phyloP scores from a whole-genome alignment of 75 land plant genomes.

The Ceratopteris richardii region DNA sequence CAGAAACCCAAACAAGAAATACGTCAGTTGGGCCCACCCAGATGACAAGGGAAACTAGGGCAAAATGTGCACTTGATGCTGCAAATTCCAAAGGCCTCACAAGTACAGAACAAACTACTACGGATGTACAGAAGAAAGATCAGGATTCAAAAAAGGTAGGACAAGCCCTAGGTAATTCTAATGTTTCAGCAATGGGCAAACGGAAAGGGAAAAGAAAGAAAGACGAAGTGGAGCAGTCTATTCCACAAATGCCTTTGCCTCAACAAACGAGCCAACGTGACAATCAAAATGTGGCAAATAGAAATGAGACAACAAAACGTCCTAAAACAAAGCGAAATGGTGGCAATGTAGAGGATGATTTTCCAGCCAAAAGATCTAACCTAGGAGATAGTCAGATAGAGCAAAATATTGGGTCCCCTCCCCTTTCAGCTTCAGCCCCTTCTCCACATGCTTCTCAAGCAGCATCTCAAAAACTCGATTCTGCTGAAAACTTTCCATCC shows the following conservation, averaged over 20 bases:
- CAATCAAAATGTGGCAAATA: neutral
- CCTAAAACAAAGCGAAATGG: neutral
- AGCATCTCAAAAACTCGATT: neutral
- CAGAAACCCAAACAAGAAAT: too few relatives aligned
- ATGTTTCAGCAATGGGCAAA: neutral
- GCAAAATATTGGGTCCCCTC: too few relatives aligned
- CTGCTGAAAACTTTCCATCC: neutral
- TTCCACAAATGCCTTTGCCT: neutral
- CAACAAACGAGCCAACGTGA: too few relatives aligned
- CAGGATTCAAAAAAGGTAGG: neutral
- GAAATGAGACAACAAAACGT: neutral
- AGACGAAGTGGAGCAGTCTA: neutral
- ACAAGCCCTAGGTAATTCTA: neutral
- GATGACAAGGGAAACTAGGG: neutral
- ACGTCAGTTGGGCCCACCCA: neutral
- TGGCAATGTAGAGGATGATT: too few relatives aligned
- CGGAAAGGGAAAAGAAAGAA: conserved; percentile 5
- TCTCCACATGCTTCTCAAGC: neutral
- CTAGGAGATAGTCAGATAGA: too few relatives aligned
- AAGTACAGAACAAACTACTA: neutral
- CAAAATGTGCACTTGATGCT: neutral
- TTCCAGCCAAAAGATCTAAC: too few relatives aligned
- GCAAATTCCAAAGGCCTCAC: neutral
- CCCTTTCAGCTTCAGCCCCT: neutral
- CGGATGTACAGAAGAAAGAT: neutral